phyloP scores from a whole-genome alignment of 495 filamentous ascomycete genomes.

The Acidomyces sp. region DNA sequence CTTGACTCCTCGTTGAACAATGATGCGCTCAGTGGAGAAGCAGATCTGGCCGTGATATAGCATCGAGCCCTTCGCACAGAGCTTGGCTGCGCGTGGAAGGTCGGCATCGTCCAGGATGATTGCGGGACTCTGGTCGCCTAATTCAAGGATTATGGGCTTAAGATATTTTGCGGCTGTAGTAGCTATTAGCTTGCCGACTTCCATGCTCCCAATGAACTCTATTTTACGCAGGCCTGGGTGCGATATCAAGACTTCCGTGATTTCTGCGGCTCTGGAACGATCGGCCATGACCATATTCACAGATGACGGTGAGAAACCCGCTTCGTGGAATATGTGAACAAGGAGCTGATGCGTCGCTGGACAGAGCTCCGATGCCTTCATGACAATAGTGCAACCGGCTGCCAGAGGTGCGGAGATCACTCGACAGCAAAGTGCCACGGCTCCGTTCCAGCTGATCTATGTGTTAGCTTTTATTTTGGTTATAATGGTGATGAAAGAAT shows the following conservation, averaged over 20 bases:
- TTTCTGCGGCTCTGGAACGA: too few species aligned
- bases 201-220: constrained; percentile 54
- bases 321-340: too few species aligned
- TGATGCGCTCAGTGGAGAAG: constrained; percentile 10
- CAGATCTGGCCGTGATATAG: constrained; percentile 19
- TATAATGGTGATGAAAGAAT: too few species aligned
- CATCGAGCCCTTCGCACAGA: constrained; percentile 41
- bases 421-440: too few species aligned
- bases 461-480: too few species aligned
- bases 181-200: constrained; percentile 45
- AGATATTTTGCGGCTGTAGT: constrained; percentile 1
- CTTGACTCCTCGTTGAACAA: constrained; percentile 4
- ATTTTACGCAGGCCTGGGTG: constrained; percentile 46
- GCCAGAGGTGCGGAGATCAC: too few species aligned
- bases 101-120: constrained; percentile 56
- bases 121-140: constrained; percentile 54
- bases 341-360: too few species aligned
- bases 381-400: too few species aligned
- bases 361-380: too few species aligned
- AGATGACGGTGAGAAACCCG: too few species aligned
- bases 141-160: constrained; percentile 34
- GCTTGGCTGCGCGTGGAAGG: constrained; percentile 41
- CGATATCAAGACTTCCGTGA: constrained; percentile 45
- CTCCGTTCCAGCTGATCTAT: too few species aligned
- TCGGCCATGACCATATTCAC: too few species aligned